These are phyloP conservation scores for Umbelopsis vinacea DNA, from an alignment of 192 early-diverging fungal genomes.

Conservation along the genomic window DNA sequence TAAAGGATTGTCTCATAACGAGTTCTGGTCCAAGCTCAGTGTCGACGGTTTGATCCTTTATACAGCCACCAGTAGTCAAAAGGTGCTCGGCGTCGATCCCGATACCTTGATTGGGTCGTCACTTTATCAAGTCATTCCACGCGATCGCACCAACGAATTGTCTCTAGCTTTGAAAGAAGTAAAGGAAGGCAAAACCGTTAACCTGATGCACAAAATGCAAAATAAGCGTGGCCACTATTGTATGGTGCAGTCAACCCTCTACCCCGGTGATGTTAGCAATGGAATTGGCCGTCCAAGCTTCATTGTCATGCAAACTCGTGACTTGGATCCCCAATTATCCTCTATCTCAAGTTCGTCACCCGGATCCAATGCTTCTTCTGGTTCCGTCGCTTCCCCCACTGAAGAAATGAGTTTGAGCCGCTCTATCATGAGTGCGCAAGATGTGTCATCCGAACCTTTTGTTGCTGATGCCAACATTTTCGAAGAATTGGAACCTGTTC, in stretches of 20 bases:
- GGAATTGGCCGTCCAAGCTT: slow-evolving; percentile 31
- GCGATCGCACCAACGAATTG: slow-evolving; percentile 48
- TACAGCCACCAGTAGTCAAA: slow-evolving; percentile 39
- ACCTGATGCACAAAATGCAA: slow-evolving; percentile 41
- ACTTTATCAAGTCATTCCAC: slow-evolving; percentile 47
- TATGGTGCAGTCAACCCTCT: slow-evolving; percentile 43
- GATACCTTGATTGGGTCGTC: slow-evolving; percentile 46
- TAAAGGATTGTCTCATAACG: slow-evolving; percentile 59
- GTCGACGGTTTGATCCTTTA: slow-evolving; percentile 60
- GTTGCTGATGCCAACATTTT: slow-evolving; percentile 26
- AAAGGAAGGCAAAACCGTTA: slow-evolving; percentile 40
- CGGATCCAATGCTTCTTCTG: background rate
- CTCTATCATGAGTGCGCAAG: background rate
- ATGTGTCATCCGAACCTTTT: background rate
- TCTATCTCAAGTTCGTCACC: background rate
- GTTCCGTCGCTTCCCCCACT: background rate
- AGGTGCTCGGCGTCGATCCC: slow-evolving; percentile 35
- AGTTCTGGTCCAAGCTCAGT: slow-evolving; percentile 66
- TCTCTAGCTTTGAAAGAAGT: slow-evolving; percentile 43
- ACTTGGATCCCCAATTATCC: background rate
- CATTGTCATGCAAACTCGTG: slow-evolving; percentile 32
- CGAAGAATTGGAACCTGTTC: slow-evolving; percentile 29
- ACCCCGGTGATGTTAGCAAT: slow-evolving; percentile 39
- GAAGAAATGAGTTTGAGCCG: background rate
- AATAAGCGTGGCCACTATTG: slow-evolving; percentile 45